Evolutionary conservation across 768 basidiomycete genomes (phyloP), one percentile per base, ranked within the genome.

Genomic region (Fomitopsis pulvina): DNA sequence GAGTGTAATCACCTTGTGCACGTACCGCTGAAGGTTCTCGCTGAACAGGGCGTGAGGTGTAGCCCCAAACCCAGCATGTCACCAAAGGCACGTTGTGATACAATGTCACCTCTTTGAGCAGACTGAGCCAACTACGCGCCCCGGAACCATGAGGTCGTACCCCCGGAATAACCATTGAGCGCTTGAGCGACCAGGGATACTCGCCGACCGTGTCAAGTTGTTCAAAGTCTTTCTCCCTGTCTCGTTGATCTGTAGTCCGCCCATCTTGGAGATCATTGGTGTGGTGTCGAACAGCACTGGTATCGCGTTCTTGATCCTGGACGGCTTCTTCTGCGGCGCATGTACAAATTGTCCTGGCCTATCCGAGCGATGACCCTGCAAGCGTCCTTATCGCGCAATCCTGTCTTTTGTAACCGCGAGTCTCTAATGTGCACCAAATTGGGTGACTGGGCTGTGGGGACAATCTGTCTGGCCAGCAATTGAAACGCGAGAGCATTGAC

Each of bases 181-280:
- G n/a, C n/a, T n/a, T n/a, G n/a, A n/a, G 3, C 50, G 82, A 1
- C 80, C 80, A 0, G 80, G 79, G 60, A 66, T 76, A 47, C 50
- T 77, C 40, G 78, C 76, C n/a, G 78, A 80, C 56, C n/a, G n/a
- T n/a, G n/a, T n/a, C n/a, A n/a, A n/a, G 0, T 70, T 72, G 12
- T 59, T 80, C 44, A 80, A 79, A 56, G 64, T 56, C 21, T 28
- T 71, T 34, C 45, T 70, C n/a, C n/a, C n/a, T 0, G 54, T 59
- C 30, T 67, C 66, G 10, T 49, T 68, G 2, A 44, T 66, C 30
- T 59, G 67, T 39, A 69, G 66, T 16, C 59, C 63, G 6, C 66
- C 69, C 48, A 66, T 76, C 28, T 75, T 71, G 41, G 63, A 59
- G 1, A 65, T 74, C 61, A 57, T 68, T 14, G 67, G 61, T 1